These are phyloP conservation scores for Usnea hakonensis DNA, from an alignment of 495 filamentous ascomycete genomes.

Conservation along the genomic window DNA sequence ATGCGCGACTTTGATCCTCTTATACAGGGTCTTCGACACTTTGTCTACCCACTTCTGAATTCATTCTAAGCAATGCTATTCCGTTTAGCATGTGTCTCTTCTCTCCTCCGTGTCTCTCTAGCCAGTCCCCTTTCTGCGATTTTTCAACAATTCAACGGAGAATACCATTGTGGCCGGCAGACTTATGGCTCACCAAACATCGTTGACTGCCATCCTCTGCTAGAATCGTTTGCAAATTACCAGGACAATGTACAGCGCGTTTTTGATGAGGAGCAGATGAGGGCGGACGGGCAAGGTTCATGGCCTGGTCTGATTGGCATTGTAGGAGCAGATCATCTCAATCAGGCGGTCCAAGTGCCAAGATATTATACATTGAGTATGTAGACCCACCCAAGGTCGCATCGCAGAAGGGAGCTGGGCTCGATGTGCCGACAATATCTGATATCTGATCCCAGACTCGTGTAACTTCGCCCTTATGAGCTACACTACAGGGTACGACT, in stretches of 20 bases:
- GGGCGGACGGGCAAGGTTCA: background rate
- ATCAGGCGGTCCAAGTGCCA: constrained; percentile 1
- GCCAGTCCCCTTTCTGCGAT: background rate
- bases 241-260: background rate
- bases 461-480: constrained; percentile 10
- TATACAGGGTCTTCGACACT: background rate
- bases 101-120: background rate
- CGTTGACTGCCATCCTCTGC: constrained; percentile 6
- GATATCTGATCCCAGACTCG: background rate
- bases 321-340: background rate
- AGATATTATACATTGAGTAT: constrained; percentile 9
- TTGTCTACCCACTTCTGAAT: background rate
- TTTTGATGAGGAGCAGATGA: constrained; percentile 13
- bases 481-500: background rate
- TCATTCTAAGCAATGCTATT: background rate
- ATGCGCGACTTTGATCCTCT: background rate
- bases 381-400: background rate
- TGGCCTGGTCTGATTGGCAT: constrained; percentile 3
- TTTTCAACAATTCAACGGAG: background rate
- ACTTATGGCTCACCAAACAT: constrained; percentile 7
- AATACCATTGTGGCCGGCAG: constrained; percentile 4
- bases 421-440: background rate
- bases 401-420: background rate
- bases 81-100: background rate
- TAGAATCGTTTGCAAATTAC: constrained; percentile 8